Percentiles rank a stretch among this genome's conserved stretches.
Conservation (phyloP, 345 rosid genomes). For the Raphanus sativus region DNA sequence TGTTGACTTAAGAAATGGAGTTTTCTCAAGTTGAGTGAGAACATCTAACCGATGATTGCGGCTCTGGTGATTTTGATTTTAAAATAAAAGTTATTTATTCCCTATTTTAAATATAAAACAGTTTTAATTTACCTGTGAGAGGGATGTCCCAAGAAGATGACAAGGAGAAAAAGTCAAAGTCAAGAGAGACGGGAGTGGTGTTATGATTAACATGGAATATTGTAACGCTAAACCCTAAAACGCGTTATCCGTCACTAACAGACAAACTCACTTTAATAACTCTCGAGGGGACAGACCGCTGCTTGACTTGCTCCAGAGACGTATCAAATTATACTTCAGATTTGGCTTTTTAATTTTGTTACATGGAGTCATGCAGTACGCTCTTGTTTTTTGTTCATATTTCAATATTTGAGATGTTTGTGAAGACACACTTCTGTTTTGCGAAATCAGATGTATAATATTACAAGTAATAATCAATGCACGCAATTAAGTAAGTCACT, state of each 20-base stretch:
- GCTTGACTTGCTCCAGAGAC: not conserved
- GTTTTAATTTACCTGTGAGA: not conserved
- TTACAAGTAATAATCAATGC: not conserved
- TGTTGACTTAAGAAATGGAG: conserved; percentile 41
- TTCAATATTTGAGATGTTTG: not conserved
- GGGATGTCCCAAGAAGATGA: conserved; percentile 6
- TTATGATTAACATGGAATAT: conserved; percentile 21
- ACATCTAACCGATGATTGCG: conserved; percentile 64
- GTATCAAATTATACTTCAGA: not conserved
- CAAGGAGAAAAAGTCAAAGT: conserved; percentile 51
- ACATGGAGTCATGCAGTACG: not conserved
- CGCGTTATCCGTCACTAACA: conserved; percentile 42
- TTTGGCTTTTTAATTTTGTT: not conserved
- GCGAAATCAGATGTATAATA: not conserved
- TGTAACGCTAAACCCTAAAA: conserved; percentile 41
- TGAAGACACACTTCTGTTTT: not conserved
- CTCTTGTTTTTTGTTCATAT: not conserved
- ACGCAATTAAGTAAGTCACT: not conserved
- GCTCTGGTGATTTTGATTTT: conserved; percentile 26
- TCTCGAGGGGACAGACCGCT: not conserved
- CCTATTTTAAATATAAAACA: not conserved
- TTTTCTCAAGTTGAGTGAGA: conserved; percentile 34
- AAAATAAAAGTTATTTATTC: not conserved
- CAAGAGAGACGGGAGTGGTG: conserved; percentile 27
- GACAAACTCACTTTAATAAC: not conserved